Percentiles rank a stretch among this genome's conserved stretches.
Evolutionary conservation across 371 early-diverging fungal genomes (phyloP).

Genomic region (Lichtheimia corymbifera): DNA sequence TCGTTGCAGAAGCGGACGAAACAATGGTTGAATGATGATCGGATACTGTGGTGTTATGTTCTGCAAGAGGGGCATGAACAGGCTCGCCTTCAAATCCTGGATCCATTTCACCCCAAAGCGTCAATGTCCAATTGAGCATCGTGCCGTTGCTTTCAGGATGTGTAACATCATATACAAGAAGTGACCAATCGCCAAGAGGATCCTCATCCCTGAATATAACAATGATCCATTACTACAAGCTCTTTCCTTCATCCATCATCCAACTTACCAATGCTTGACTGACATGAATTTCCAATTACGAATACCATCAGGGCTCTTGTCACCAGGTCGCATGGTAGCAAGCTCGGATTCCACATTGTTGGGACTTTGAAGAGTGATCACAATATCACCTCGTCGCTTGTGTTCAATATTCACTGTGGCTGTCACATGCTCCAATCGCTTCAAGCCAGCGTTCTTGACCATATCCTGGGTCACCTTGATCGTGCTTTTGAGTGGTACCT

Average conservation of each 20-base stretch:
- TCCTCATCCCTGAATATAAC: slow-evolving; percentile 74
- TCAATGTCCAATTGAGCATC: slow-evolving; percentile 67
- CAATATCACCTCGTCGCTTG: slow-evolving; percentile 79
- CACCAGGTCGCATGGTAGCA: slow-evolving; percentile 66
- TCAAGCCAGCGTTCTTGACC: slow-evolving; percentile 50
- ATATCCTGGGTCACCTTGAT: slow-evolving; percentile 46
- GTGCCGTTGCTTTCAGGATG: slow-evolving; percentile 45
- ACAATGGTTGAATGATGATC: slow-evolving; percentile 3
- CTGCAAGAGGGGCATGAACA: slow-evolving; percentile 17
- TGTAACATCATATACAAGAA: slow-evolving; percentile 63
- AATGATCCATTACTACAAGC: not conserved
- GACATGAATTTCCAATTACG: slow-evolving; percentile 94
- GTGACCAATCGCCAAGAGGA: slow-evolving; percentile 81
- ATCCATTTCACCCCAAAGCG: slow-evolving; percentile 66
- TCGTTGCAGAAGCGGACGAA: not conserved
- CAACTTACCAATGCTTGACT: slow-evolving; percentile 90
- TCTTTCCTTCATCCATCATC: too few species aligned
- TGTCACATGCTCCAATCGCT: slow-evolving; percentile 82
- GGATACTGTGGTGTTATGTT: slow-evolving; percentile 7
- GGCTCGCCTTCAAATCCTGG: slow-evolving; percentile 34
- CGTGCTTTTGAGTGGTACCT: slow-evolving; percentile 31
- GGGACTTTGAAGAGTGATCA: slow-evolving; percentile 77
- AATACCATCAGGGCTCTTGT: slow-evolving; percentile 74
- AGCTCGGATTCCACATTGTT: slow-evolving; percentile 64
- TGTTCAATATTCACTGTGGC: slow-evolving; percentile 85